Base-by-base conservation (phyloP, 352 stramenopile species). In the Halophytophthora polymorphica region DNA sequence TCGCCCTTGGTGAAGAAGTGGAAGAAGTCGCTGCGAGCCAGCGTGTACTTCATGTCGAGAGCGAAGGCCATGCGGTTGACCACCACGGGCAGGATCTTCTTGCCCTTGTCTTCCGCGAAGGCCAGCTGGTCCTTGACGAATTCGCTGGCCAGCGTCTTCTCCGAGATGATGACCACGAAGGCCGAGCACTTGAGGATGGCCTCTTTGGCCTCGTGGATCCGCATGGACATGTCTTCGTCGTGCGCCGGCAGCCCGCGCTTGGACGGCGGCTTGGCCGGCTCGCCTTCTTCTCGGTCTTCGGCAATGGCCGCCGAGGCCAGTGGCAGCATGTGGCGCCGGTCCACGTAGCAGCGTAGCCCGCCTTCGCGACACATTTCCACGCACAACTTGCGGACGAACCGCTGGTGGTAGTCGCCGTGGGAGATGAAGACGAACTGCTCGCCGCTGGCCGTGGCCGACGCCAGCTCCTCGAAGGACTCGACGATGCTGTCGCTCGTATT, bases 351-450 rank as follows among this genome's bases (percentile, higher is more conserved):
- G 18, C 83, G 64, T 15, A 91, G 41, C 0, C 77, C 80, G 15
- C 72, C 77, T 22, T 89, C 69, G 10, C 69, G 78, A 42, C 75
- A 89, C 29, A 93, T 53, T 23, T 88, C 72, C 14, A 72, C 64
- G 43, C 80, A 91, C 22, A 93, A 52, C 18, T 86, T 83, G 33
- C 64, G 61, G 6, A 90, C 81, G 58, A 94, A 92, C 14, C 55
- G 67, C n/a, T 66, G 65, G 47, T 94, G 81, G 25, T 73, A 71
- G 38, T 94, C 79, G 17, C 78, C 83, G 42, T 92, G 81, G n/a
- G 70, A 83, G 31, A 94, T 90, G 45, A 92, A 94, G 3, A 93
- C 79, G 46, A 90, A 93, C 37, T 89, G 77, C 36, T 86, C 69
- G 1, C 81, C 79, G 8, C 68, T 73, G 1, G 76, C 70, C 13